Base-by-base conservation (phyloP, 768 basidiomycete genomes). In the Coprinellus micaceus region DNA sequence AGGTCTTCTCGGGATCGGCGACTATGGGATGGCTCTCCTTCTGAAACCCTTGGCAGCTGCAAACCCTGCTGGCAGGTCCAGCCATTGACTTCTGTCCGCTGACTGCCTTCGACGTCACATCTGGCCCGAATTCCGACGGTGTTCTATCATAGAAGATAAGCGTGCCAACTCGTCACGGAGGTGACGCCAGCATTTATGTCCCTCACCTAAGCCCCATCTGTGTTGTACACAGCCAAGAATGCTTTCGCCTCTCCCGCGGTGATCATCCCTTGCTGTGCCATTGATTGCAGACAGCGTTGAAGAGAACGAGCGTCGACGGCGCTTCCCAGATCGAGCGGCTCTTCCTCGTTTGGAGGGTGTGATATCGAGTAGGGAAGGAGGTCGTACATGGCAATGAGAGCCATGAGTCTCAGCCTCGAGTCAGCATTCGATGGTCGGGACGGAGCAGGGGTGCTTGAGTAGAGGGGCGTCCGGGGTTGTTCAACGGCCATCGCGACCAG, bases 291-390 rank as follows among this genome's bases (percentile, higher is more conserved):
- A 37, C 68, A 66, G 12, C 62, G 65, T 33, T 64, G 60, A 37
- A 71, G 54, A 19, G 66, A 59, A 4, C 65, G 62, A 7, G 65
- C 58, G 12, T 67, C 63, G 36, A 69, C 63, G 4, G 66, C 70
- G 41, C 63, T 60, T 24, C 65, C 63, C 7, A 71, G 54, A 26
- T 64, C 61, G 33, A 65, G 29, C 2, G 70, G 70, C 19, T 64
- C 58, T 30, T 54, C 52, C 2, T 64, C 63, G 40, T 62, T 56
- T 2, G 69, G 69, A 17, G 70, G 69, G 29, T 64, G 63, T 15
- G 67, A 69, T 15, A 71, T 66, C 2, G 70, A 68, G 54, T 71
- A 66, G 3, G 70, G 70, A 2, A 71, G 62, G 15, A 69, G 61
- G 36, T 69, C 70, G 54, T 71, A 71, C 6, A 71, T 59, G 0